A percentile compares a stretch with the other conserved stretches of the same genome.
Conservation (phyloP, 2,329 filamentous ascomycete genomes). For the Colletotrichum eleusines region DNA sequence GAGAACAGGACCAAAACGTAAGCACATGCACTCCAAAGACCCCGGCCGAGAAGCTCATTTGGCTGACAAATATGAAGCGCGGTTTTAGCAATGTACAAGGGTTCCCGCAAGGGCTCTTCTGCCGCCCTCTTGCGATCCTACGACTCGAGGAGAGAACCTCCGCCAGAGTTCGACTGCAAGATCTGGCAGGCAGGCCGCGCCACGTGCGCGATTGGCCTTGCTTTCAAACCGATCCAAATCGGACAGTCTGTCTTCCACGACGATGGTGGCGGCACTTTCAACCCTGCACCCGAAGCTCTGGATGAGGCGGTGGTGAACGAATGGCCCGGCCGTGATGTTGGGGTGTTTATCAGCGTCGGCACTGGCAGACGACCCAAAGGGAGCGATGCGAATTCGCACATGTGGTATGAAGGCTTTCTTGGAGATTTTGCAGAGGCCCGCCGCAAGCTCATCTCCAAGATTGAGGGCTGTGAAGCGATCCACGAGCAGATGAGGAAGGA, state of each 20-base stretch:
- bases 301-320: slow-evolving; percentile 94
- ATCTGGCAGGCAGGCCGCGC: slow-evolving; percentile 98
- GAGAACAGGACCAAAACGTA: slow-evolving; percentile 92
- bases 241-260: slow-evolving; percentile 96
- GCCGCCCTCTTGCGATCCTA: slow-evolving; percentile 90
- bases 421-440: slow-evolving; percentile 94
- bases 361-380: slow-evolving; percentile 83
- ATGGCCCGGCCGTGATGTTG: slow-evolving; percentile 93
- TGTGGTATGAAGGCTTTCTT: slow-evolving; percentile 95
- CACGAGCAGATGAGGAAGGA: slow-evolving; percentile 89
- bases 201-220: slow-evolving; percentile 90
- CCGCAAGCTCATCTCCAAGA: slow-evolving; percentile 86
- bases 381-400: slow-evolving; percentile 76
- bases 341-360: slow-evolving; percentile 93
- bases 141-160: slow-evolving; percentile 91
- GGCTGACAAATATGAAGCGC: slow-evolving; percentile 67
- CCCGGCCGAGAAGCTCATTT: too few relatives aligned
- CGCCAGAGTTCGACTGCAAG: slow-evolving; percentile 91
- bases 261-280: slow-evolving; percentile 91
- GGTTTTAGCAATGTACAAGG: slow-evolving; percentile 91
- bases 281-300: slow-evolving; percentile 85
- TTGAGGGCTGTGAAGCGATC: slow-evolving; percentile 93
- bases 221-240: slow-evolving; percentile 95
- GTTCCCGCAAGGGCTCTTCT: slow-evolving; percentile 75
- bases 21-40: slow-evolving; percentile 53